Conservation (phyloP, 768 basidiomycete genomes). For the Pleurotus ostreatus region DNA sequence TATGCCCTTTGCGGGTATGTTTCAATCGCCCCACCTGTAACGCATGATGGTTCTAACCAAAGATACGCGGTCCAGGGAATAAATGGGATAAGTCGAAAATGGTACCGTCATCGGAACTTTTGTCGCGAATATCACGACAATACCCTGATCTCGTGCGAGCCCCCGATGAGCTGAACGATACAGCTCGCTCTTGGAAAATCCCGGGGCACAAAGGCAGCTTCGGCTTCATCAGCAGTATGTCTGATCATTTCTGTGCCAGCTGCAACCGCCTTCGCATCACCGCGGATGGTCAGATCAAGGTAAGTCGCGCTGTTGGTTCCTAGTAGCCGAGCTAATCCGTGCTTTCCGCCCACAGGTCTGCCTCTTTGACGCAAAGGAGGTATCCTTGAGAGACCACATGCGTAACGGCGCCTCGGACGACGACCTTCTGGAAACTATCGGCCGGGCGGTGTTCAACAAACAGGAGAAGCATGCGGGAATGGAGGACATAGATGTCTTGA, state of each 20-base stretch:
- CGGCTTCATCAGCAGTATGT: slow-evolving; percentile 94
- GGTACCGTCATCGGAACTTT: slow-evolving; percentile 67
- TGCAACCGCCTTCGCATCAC: slow-evolving; percentile 84
- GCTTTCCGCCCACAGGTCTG: slow-evolving; percentile 57
- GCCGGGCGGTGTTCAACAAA: slow-evolving; percentile 64
- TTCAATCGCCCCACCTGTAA: background rate
- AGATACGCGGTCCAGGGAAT: slow-evolving; percentile 51
- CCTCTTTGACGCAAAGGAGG: slow-evolving; percentile 79
- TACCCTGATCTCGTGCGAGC: slow-evolving; percentile 54
- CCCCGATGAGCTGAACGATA: slow-evolving; percentile 70
- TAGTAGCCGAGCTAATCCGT: no score
- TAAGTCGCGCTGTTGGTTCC: slow-evolving; percentile 15
- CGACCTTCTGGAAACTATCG: slow-evolving; percentile 57
- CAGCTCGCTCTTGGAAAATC: slow-evolving; percentile 76
- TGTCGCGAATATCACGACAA: slow-evolving; percentile 41
- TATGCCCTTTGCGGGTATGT: slow-evolving; percentile 86
- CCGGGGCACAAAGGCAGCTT: slow-evolving; percentile 67
- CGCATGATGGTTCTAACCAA: background rate
- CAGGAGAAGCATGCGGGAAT: slow-evolving; percentile 82
- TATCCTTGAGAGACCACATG: slow-evolving; percentile 75
- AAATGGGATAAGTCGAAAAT: slow-evolving; percentile 83
- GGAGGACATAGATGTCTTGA: slow-evolving; percentile 72
- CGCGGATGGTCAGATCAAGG: slow-evolving; percentile 91
- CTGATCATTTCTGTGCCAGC: slow-evolving; percentile 84
- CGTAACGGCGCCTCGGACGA: slow-evolving; percentile 62